These are phyloP conservation scores for Neurospora sp. DNA, from an alignment of 495 filamentous ascomycete species.

Conservation along the genomic window DNA sequence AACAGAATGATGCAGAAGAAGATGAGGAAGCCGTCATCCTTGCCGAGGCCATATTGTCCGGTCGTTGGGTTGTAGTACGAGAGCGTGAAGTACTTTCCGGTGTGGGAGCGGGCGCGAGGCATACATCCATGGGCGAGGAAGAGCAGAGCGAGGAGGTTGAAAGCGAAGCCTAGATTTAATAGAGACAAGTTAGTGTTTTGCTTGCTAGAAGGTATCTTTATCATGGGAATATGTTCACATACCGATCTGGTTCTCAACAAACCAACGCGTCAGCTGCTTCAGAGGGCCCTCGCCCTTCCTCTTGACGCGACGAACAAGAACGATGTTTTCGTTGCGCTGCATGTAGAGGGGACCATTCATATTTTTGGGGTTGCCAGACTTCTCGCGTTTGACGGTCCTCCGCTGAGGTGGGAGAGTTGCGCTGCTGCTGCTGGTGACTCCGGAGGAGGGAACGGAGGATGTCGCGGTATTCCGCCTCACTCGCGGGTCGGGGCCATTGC, in stretches of 20 bases:
- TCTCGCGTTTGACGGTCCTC: slow-evolving; percentile 16
- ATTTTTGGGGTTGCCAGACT: slow-evolving; percentile 22
- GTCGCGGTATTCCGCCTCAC: neutral
- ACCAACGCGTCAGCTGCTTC: slow-evolving; percentile 35
- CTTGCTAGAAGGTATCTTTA: neutral
- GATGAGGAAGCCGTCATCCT: slow-evolving; percentile 72
- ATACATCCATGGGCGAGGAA: slow-evolving; percentile 68
- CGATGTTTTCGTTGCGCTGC: slow-evolving; percentile 34
- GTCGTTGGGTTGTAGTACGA: slow-evolving; percentile 66
- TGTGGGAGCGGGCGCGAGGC: slow-evolving; percentile 66
- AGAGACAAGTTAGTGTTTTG: neutral
- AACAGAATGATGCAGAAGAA: slow-evolving; percentile 72
- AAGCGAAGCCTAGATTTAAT: slow-evolving; percentile 18
- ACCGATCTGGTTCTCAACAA: slow-evolving; percentile 47
- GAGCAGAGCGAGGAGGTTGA: slow-evolving; percentile 57
- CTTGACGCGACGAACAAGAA: slow-evolving; percentile 36
- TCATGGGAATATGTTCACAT: slow-evolving; percentile 10
- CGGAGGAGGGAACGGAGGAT: neutral
- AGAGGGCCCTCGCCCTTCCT: slow-evolving; percentile 35
- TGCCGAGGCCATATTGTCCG: slow-evolving; percentile 61
- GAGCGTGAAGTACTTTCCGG: slow-evolving; percentile 74
- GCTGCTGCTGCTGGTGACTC: slow-evolving; percentile 2
- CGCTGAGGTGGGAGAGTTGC: slow-evolving; percentile 5
- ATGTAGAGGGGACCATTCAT: slow-evolving; percentile 42
- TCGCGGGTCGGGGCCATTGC: slow-evolving; percentile 2